Base-by-base conservation (phyloP, 495 filamentous ascomycete genomes). In the Viridothelium virens region DNA sequence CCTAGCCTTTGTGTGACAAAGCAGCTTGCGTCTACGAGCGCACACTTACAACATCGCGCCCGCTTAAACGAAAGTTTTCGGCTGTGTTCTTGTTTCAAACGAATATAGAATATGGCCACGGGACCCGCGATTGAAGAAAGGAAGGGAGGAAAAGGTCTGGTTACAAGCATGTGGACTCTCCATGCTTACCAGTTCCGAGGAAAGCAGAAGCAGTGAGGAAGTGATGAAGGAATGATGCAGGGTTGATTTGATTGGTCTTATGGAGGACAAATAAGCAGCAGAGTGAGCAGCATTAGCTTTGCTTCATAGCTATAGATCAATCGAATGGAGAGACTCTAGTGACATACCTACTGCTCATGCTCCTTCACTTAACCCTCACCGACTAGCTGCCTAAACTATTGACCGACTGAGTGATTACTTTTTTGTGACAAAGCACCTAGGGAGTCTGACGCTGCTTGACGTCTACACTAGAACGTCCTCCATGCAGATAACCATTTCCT, bases 281-380 rank as follows among this genome's bases (percentile, higher is more conserved):
- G 5, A 59, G 11, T 6, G 25, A 59, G 53, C 31, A 59, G 14
- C 7, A 7, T 7, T 59, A 5, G 14, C 7, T 53, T 53, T 53
- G 33, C 31, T 59, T 6, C 53, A 31, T 31, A 4, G 53, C 53
- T 59, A 59, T 59, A 59, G 31, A 59, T 59, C 53, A 33, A n/a
- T 59, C 53, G 36, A 59, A 59, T 36, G 53, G 7, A 53, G 25
- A 11, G 1, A 18, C 48, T 53, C 16, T 18, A 16, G n/a, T 18
- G 25, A 53, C 48, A 53, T 11, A 14, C 16, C 16, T 53, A 14
- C n/a, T 18, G 25, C 25, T 25, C 25, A 25, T 25, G 25, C 48
- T 5, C 5, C n/a, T 53, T 53, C 48, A 18, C 48, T 53, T 14
- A 18, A 11, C 53, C 5, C 7, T 36, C 14, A 14, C 31, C 14